These are phyloP conservation scores for Protostelium mycophagum DNA, from an alignment of 78 protist species.

Conservation along the genomic window DNA sequence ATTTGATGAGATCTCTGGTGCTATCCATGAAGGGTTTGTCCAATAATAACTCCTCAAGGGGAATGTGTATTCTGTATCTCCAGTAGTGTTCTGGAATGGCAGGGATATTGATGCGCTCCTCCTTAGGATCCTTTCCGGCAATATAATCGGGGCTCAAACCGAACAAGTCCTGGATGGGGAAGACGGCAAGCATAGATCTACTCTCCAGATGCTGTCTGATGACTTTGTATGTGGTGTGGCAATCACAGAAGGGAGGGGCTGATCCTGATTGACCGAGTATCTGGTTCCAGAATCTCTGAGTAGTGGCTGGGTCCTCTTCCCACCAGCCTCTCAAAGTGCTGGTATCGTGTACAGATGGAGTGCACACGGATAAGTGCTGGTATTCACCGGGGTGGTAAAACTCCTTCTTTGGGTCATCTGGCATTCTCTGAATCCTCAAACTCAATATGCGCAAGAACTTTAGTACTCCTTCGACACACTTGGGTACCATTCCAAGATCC, in stretches of 20 bases:
- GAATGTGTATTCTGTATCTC: constrained; percentile 69
- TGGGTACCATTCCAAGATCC: constrained; percentile 78
- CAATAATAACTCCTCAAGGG: constrained; percentile 33
- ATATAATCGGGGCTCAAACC: constrained; percentile 22
- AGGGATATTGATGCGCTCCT: constrained; percentile 72
- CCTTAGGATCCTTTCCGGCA: constrained; percentile 39
- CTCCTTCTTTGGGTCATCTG: constrained; percentile 29
- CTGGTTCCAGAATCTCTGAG: constrained; percentile 49
- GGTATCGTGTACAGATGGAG: constrained; percentile 79
- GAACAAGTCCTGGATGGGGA: constrained; percentile 69
- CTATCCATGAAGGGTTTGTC: constrained; percentile 5
- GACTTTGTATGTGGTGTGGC: constrained; percentile 20
- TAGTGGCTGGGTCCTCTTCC: constrained; percentile 54
- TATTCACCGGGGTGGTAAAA: constrained; percentile 48
- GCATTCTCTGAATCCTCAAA: constrained; percentile 64
- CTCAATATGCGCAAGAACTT: constrained; percentile 40
- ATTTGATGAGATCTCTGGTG: background rate
- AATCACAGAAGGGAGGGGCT: constrained; percentile 61
- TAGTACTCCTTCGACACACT: constrained; percentile 56
- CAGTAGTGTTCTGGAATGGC: constrained; percentile 68
- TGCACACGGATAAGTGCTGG: constrained; percentile 52
- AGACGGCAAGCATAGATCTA: constrained; percentile 54
- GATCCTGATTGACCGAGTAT: constrained; percentile 44
- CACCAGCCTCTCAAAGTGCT: constrained; percentile 71
- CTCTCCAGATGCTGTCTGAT: constrained; percentile 51